phyloP scores from a whole-genome alignment of 169 alveolate genomes.

The Cryptosporidium sp. region DNA sequence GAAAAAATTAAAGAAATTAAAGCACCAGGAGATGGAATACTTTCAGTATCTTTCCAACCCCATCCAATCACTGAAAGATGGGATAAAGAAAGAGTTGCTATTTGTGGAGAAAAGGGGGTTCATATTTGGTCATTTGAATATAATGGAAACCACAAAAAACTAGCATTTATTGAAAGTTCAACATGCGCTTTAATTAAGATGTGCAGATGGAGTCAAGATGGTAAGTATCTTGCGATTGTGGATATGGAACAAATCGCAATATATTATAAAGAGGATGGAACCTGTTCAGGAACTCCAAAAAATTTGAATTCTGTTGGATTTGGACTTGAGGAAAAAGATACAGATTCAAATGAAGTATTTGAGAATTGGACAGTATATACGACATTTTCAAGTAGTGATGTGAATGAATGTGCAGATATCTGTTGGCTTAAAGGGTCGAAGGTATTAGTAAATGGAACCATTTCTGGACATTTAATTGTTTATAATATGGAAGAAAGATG shows the following conservation, averaged over 20 bases:
- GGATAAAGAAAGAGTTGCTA: slow-evolving; percentile 62
- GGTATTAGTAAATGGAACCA: slow-evolving; percentile 60
- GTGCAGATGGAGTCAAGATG: slow-evolving; percentile 74
- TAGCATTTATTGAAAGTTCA: slow-evolving; percentile 55
- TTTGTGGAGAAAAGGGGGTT: slow-evolving; percentile 72
- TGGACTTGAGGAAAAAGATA: background rate
- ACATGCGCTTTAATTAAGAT: slow-evolving; percentile 51
- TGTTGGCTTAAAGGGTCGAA: slow-evolving; percentile 75
- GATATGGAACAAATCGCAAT: slow-evolving; percentile 72
- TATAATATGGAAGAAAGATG: slow-evolving; percentile 54
- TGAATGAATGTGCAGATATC: slow-evolving; percentile 68
- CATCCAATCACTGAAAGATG: slow-evolving; percentile 57
- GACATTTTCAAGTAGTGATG: slow-evolving; percentile 64
- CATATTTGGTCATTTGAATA: slow-evolving; percentile 67
- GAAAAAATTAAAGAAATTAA: slow-evolving; percentile 53
- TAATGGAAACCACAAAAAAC: slow-evolving; percentile 45
- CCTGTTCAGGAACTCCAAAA: background rate
- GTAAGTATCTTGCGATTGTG: slow-evolving; percentile 56
- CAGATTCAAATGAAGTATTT: background rate
- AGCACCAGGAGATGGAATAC: slow-evolving; percentile 71
- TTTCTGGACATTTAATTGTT: slow-evolving; percentile 57
- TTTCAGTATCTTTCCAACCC: slow-evolving; percentile 69
- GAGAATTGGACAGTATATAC: slow-evolving; percentile 63
- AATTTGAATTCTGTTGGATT: background rate
- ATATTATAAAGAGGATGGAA: slow-evolving; percentile 3